Evolutionary conservation across 495 filamentous ascomycete species (phyloP).

Genomic region (Podospora australis): DNA sequence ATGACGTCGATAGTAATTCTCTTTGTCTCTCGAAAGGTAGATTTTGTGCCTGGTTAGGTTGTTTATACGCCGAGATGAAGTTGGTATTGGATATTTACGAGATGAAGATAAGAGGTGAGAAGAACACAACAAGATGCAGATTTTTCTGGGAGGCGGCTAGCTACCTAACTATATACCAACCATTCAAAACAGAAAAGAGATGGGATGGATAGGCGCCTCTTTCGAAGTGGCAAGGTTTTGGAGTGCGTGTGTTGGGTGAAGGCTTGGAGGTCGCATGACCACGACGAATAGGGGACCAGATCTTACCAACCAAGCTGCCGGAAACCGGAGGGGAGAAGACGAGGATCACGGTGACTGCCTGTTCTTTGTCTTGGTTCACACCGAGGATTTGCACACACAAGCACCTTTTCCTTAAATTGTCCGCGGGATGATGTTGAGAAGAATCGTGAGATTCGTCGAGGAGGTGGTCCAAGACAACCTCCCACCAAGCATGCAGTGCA

Average conservation of each 20-base stretch:
- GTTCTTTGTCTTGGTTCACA: neutral
- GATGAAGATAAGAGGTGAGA: neutral
- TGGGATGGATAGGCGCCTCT: neutral
- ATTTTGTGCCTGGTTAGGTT: neutral
- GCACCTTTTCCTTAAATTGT: neutral
- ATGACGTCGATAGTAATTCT: neutral
- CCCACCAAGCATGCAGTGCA: slow-evolving; percentile 10
- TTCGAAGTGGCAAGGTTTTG: slow-evolving; percentile 1
- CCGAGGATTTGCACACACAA: no score
- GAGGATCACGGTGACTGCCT: neutral
- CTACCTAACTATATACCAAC: neutral
- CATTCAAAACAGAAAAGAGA: neutral
- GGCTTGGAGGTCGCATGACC: slow-evolving; percentile 3
- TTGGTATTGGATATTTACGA: neutral
- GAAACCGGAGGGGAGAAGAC: neutral
- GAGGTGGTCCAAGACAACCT: neutral
- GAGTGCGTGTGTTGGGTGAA: neutral
- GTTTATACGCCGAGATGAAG: neutral
- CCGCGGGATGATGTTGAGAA: neutral
- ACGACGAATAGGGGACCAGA: slow-evolving; percentile 4
- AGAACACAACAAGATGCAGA: neutral
- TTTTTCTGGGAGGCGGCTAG: neutral
- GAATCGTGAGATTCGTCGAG: neutral
- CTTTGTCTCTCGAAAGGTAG: neutral
- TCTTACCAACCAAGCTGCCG: neutral